Conservation (phyloP, 2,329 filamentous ascomycete species). For the Xylariaceae sp. region DNA sequence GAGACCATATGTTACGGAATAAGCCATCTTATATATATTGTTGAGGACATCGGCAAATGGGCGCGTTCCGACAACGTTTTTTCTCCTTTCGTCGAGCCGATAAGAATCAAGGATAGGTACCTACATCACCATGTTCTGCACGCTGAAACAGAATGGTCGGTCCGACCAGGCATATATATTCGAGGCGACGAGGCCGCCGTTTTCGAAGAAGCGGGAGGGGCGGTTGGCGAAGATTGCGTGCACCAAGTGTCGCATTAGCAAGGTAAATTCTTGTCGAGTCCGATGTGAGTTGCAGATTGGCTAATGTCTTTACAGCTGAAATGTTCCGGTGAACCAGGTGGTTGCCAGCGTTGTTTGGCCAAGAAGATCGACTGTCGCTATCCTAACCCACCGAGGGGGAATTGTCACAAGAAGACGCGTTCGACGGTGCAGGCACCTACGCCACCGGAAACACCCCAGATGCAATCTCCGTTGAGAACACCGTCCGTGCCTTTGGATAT, state of each 20-base stretch:
- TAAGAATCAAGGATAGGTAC: background rate
- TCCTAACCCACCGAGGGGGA: constrained; percentile 14
- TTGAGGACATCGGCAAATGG: no score
- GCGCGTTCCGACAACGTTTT: no score
- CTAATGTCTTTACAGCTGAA: constrained; percentile 12
- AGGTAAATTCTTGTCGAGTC: constrained; percentile 9
- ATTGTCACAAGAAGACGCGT: constrained; percentile 16
- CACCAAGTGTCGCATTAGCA: constrained; percentile 21
- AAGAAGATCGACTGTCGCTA: constrained; percentile 19
- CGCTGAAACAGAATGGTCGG: constrained; percentile 16
- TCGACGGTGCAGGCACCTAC: constrained; percentile 8
- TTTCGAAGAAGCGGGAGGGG: constrained; percentile 19
- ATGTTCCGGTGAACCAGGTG: constrained; percentile 17
- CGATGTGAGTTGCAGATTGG: no score
- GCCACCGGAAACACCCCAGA: constrained; percentile 17
- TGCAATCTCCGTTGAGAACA: constrained; percentile 6
- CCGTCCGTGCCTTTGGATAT: constrained; percentile 7
- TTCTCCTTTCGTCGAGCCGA: background rate
- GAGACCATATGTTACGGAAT: no score
- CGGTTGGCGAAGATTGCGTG: constrained; percentile 20
- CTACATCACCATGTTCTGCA: constrained; percentile 21
- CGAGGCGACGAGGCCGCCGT: constrained; percentile 19
- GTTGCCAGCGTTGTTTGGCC: constrained; percentile 17
- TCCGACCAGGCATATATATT: constrained; percentile 20
- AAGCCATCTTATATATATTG: no score